Conservation (phyloP, 305 asterid genomes). For the Solanum hybrid region DNA sequence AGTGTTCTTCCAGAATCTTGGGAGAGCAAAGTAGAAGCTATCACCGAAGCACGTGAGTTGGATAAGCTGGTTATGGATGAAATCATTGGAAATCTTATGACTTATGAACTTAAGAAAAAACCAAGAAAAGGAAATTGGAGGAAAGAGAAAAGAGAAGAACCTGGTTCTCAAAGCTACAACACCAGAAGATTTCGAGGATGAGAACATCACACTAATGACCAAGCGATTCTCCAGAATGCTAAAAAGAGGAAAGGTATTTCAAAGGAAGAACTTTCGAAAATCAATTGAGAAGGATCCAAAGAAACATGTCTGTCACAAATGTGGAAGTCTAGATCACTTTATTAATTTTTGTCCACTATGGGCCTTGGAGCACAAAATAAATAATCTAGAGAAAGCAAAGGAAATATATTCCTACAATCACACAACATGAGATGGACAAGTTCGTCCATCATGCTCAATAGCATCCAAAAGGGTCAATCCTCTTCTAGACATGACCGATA, state of each 20-base stretch:
- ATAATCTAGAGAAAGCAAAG: background rate
- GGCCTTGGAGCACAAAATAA: background rate
- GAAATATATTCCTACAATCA: background rate
- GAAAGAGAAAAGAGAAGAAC: background rate
- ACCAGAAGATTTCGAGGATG: background rate
- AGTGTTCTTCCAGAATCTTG: background rate
- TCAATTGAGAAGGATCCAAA: background rate
- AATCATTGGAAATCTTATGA: background rate
- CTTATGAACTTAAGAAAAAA: background rate
- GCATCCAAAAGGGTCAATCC: background rate
- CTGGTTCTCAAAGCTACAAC: background rate
- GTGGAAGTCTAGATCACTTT: background rate
- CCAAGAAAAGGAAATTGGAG: background rate
- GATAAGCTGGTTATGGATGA: background rate
- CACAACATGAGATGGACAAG: too few species aligned
- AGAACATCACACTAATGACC: background rate
- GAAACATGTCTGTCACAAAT: background rate
- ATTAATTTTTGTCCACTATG: background rate
- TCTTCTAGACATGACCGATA: background rate
- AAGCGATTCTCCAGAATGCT: background rate
- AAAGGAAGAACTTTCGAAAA: background rate
- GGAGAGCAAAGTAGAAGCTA: background rate
- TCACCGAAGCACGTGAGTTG: background rate
- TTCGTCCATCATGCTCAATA: background rate
- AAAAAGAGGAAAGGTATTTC: background rate